Evolutionary conservation across 768 basidiomycete genomes (phyloP), one percentile per base, ranked within the genome.

Genomic region (Amanita polypyramis): DNA sequence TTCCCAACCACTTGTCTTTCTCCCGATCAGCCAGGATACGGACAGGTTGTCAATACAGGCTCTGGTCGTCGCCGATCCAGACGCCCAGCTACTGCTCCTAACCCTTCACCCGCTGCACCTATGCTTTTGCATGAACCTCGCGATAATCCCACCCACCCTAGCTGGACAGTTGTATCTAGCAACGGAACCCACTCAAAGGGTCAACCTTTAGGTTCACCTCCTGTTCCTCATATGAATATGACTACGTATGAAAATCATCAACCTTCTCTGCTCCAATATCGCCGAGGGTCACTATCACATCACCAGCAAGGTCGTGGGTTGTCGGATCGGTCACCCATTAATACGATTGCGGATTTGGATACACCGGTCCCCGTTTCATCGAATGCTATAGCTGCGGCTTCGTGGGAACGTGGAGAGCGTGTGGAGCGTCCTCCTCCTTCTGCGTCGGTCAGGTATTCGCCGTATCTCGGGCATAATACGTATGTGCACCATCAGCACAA

Each of bases 21-120:
- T 1, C 89, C 89, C 43, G 86, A 88, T 62, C 85, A 89, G 54
- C 77, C 87, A 29, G 89, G 90, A 6, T 93, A 82, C 62, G 89
- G 90, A 19, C 88, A 91, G 60, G 81, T 92, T 40, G 77, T 90
- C 14, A 69, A 80, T 37, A 71, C 69, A 25, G 70, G 74, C 27
- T 67, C 76, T 21, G 74, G 73, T n/a, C 74, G 81, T 51, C 75
- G 84, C 42, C 74, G 82, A 38, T 64, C 76, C 17, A 74, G 82
- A 30, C 74, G 80, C 49, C 47, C 47, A 9, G 47, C 37, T 2
- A 49, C 47, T 12, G 47, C 47, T 11, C 40, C 47, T 14, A 42
- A 30, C n/a, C 39, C 39, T 27, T 59, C 66, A 37, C 56, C 49
- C 2, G 25, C 43, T 25, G 23, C 37, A 11, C 34, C 49, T 1